Conservation (phyloP, 441 rosid genomes). For the Erodium moschatum region DNA sequence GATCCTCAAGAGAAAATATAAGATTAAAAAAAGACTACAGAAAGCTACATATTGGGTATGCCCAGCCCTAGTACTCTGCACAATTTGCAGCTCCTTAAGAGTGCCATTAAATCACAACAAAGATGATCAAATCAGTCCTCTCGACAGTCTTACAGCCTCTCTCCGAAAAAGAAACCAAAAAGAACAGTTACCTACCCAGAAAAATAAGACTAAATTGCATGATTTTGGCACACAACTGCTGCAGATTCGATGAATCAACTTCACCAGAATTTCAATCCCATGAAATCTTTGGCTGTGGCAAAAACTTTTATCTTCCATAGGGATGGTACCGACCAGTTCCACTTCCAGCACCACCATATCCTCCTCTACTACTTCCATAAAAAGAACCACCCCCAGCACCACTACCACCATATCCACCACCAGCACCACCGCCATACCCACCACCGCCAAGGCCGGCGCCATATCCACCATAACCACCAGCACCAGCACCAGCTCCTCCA, state of each 20-base stretch:
- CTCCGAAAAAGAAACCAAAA: too few species aligned
- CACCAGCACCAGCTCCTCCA: conserved; percentile 24
- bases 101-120: too few species aligned
- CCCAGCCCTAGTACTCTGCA: too few species aligned
- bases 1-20: too few species aligned
- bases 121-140: too few species aligned
- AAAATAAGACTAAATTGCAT: too few species aligned
- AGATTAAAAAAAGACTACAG: too few species aligned
- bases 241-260: not conserved
- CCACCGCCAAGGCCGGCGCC: conserved; percentile 39
- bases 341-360: conserved; percentile 59
- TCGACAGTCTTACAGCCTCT: too few species aligned
- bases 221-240: not conserved
- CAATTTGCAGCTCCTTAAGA: too few species aligned
- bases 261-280: not conserved
- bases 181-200: too few species aligned
- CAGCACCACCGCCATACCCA: conserved; percentile 44
- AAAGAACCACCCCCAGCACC: conserved; percentile 23
- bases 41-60: too few species aligned
- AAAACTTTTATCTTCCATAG: conserved; percentile 58
- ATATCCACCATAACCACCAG: conserved; percentile 20
- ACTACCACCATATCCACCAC: conserved; percentile 38
- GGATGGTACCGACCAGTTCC: conserved; percentile 68
- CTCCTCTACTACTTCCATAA: conserved; percentile 48
- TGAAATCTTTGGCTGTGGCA: not conserved